Evolutionary conservation across 2,329 filamentous ascomycete species (phyloP), one percentile per base, ranked within the genome.

Genomic region (Aspergillus brasiliensis): DNA sequence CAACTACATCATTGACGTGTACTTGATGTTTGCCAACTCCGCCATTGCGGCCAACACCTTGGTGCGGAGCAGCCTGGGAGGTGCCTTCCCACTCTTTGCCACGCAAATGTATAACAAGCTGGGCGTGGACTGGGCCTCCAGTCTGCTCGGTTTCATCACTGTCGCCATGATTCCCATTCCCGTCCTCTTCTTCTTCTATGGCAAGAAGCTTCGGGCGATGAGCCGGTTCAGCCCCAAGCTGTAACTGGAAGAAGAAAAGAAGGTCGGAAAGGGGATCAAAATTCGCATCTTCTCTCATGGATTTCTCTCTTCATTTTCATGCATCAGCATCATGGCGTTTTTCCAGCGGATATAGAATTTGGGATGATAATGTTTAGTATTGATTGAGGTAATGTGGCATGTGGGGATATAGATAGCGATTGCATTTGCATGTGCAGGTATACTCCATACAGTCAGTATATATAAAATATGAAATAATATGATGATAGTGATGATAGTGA

Each of bases 121-220:
- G 31, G 75, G 75, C 1, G 73, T 77, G 25, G 57, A 65, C 11
- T 77, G 75, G 75, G 75, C 75, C 2, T 71, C 69, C 15, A 75
- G 70, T 52, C 55, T 77, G 42, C 67, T 78, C 6, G 76, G 66
- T 4, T 77, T 77, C 58, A 61, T 77, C 28, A 71, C 72, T 7
- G 40, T 75, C n/a, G 73, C 69, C 5, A 73, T 78, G 68, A 66
- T 82, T 19, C 81, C 81, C 3, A 77, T 80, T 19, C 81, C 81
- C 4, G 70, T 82, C 17, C 59, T 82, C 59, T 73, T 83, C 62
- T 82, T 78, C 72, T 73, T 71, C 46, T 82, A 76, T 68, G 81
- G 81, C 0, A 74, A 75, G 62, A 70, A 51, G 59, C 71, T 83
- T 65, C 73, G 81, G 64, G 72, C 62, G 8, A 79, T 71, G 73